Evolutionary conservation across 164 flowering plant species (phyloP).

Genomic region (Kalanchoe fedtschenkoi): DNA sequence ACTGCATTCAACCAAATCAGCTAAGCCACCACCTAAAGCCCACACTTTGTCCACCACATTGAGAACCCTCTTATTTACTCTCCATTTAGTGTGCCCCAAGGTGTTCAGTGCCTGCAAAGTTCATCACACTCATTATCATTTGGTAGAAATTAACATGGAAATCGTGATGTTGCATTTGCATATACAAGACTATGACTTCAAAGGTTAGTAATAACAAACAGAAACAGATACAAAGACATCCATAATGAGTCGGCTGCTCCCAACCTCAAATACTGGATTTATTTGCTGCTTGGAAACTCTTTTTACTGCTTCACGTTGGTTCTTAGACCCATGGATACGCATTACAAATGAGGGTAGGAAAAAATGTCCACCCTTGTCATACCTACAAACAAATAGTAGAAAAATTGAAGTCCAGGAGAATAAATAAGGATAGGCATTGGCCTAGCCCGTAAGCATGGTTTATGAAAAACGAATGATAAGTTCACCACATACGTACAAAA

Average conservation of each 20-base stretch:
- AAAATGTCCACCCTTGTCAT: slow-evolving; percentile 61
- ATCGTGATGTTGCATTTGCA: neutral
- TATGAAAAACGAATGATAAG: neutral
- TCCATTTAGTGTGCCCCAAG: slow-evolving; percentile 66
- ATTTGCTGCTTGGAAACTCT: slow-evolving; percentile 34
- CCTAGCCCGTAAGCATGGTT: neutral
- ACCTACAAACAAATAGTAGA: slow-evolving; percentile 27
- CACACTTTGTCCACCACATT: slow-evolving; percentile 52
- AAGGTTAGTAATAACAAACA: slow-evolving; percentile 5
- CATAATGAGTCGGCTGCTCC: neutral
- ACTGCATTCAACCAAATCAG: slow-evolving; percentile 45
- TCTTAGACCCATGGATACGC: slow-evolving; percentile 68
- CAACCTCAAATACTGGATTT: slow-evolving; percentile 51
- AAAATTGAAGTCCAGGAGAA: neutral
- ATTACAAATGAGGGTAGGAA: slow-evolving; percentile 61
- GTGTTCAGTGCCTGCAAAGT: slow-evolving; percentile 55
- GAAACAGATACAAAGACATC: neutral
- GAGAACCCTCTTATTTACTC: slow-evolving; percentile 57
- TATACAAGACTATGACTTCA: neutral
- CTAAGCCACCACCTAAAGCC: slow-evolving; percentile 66
- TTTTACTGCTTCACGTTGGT: slow-evolving; percentile 51
- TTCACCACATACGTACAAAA: neutral
- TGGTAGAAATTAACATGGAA: neutral
- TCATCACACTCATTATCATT: neutral
- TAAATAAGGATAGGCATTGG: neutral